Percentiles rank a stretch among this genome's conserved stretches.
These are phyloP conservation scores for Calonectria montana DNA, from an alignment of 2,329 filamentous ascomycete genomes.

Conservation along the genomic window DNA sequence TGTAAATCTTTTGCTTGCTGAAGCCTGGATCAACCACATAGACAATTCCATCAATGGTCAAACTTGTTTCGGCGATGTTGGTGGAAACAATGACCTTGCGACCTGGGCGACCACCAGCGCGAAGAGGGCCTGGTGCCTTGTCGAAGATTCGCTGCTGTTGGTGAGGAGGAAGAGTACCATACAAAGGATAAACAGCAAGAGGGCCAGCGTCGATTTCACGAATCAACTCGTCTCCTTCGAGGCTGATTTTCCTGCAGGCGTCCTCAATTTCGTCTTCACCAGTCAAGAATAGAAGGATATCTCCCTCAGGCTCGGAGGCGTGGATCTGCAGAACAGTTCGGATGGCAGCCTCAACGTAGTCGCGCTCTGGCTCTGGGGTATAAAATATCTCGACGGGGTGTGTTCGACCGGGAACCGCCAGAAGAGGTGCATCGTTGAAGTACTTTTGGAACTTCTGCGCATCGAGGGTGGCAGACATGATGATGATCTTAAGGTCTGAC, in stretches of 20 bases:
- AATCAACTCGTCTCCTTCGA: slow-evolving; percentile 92
- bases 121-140: slow-evolving; percentile 79
- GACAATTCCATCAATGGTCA: slow-evolving; percentile 98
- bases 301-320: slow-evolving; percentile 89
- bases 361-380: slow-evolving; percentile 93
- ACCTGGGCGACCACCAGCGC: slow-evolving; percentile 84
- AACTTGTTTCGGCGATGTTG: slow-evolving; percentile 96
- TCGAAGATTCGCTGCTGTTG: slow-evolving; percentile 98
- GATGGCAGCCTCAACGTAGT: slow-evolving; percentile 96
- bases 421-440: slow-evolving; percentile 92
- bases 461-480: slow-evolving; percentile 98
- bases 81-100: slow-evolving; percentile 94
- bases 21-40: slow-evolving; percentile 99
- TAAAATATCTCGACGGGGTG: slow-evolving; percentile 99
- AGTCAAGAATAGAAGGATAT: slow-evolving; percentile 94
- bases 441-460: slow-evolving; percentile 98
- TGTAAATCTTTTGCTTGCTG: slow-evolving; percentile 99
- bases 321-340: slow-evolving; percentile 97
- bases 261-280: slow-evolving; percentile 99
- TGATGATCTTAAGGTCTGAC: slow-evolving; percentile 95
- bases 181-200: slow-evolving; percentile 90
- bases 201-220: slow-evolving; percentile 93
- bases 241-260: slow-evolving; percentile 87
- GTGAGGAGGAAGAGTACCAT: slow-evolving; percentile 89
- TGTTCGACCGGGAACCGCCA: slow-evolving; percentile 94